Base-by-base conservation (phyloP, 495 filamentous ascomycete genomes). In the Penicillium simplicissimum region DNA sequence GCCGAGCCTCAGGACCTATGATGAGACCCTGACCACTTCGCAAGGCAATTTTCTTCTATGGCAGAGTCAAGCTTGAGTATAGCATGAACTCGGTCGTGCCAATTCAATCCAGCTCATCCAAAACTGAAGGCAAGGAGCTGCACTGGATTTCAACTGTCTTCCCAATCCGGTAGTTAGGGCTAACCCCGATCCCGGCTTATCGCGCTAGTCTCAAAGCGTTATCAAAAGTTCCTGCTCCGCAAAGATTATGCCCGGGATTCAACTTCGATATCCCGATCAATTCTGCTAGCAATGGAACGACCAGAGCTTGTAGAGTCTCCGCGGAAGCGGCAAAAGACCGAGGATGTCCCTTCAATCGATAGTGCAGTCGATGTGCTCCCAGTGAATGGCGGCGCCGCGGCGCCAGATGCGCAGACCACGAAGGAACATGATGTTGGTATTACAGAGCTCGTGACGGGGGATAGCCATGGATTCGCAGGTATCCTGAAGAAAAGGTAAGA, bases 401-500 rank as follows among this genome's bases (percentile, higher is more conserved):
- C 54, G 17, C 55, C 66, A 43, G 70, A 77, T 62, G 68, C 69
- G 7, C 76, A 77, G 52, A 51, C 66, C 53, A 57, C 60, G 58
- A 80, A 79, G 58, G 85, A 88, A 64, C 61, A 65, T 10, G 72
- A 81, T 37, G 83, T 84, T 55, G 85, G 85, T 11, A 87, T 88
- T 58, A 79, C 79, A 5, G 76, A 82, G 61, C 85, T 80, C 62
- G 82, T 87, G 19, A 82, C 77, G 55, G 60, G 69, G 3, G 67
- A 77, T 25, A 77, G 76, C 36, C 73, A 74, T 35, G 81, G 84
- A 5, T 87, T 87, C 58, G 69, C 74, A 2, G 85, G 84, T 9
- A 76, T 81, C 28, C 53, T 87, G 59, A 88, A 88, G 72, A 83
- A 86, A 64, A 79, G 85, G 84, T 87, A 68, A 61, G 69, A 15